Percentiles rank a stretch among this genome's conserved stretches.
These are phyloP conservation scores for Termitomyces sp. DNA, from an alignment of 768 basidiomycete genomes.

Conservation along the genomic window DNA sequence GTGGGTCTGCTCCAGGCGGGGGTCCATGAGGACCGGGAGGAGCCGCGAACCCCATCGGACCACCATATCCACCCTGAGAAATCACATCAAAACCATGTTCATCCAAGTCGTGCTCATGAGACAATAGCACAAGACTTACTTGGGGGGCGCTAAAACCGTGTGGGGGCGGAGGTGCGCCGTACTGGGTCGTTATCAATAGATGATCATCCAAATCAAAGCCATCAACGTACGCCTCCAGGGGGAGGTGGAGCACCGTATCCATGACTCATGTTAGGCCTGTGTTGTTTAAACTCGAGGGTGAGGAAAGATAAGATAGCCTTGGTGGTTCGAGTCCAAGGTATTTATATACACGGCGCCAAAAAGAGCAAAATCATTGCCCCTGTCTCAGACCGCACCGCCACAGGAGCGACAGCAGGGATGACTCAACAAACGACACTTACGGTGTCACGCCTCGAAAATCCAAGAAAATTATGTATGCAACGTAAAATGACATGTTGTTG, in stretches of 20 bases:
- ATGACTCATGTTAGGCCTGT: not conserved
- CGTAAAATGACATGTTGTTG: conserved; percentile 5
- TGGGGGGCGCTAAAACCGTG: conserved; percentile 17
- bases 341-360: not conserved
- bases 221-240: not conserved
- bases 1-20: conserved; percentile 68
- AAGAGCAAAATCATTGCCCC: not conserved
- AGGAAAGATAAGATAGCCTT: not conserved
- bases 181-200: conserved; percentile 2
- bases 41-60: conserved; percentile 27
- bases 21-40: conserved; percentile 32
- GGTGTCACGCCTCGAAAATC: not conserved
- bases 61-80: conserved; percentile 26
- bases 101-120: not conserved
- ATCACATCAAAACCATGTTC: not conserved
- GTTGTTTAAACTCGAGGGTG: not conserved
- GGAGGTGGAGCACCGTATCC: not conserved
- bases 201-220: not conserved
- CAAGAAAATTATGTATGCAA: conserved; percentile 1
- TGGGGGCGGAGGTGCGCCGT: conserved; percentile 17
- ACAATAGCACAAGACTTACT: not conserved
- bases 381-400: not conserved
- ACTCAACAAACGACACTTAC: not conserved
- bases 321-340: not conserved
- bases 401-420: not conserved